Evolutionary conservation across 768 basidiomycete species (phyloP).

Genomic region (Lepiota brunneoincarnata): DNA sequence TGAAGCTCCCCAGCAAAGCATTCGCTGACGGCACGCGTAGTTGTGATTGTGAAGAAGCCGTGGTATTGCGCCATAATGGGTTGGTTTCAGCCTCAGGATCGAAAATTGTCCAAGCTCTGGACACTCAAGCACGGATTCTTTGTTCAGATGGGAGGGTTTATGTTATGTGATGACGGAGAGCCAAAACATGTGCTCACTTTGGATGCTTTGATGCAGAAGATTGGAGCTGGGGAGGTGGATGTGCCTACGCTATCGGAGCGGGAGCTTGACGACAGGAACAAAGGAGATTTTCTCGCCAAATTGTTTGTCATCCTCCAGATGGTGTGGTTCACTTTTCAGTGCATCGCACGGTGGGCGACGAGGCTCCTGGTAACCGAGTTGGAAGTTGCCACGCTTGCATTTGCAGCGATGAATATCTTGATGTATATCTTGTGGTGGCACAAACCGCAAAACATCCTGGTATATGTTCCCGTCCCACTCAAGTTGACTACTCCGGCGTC

Average conservation of each 20-base stretch:
- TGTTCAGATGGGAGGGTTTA: constrained; percentile 12
- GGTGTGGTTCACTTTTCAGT: constrained; percentile 28
- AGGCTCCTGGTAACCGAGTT: constrained; percentile 27
- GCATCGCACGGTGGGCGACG: constrained; percentile 19
- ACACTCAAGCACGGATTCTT: constrained; percentile 14
- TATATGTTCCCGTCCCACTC: not conserved
- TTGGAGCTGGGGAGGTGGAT: not conserved
- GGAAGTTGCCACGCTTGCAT: constrained; percentile 29
- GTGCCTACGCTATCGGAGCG: constrained; percentile 5
- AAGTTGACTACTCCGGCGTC: not conserved
- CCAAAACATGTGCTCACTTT: not conserved
- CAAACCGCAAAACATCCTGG: constrained; percentile 24
- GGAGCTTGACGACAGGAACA: constrained; percentile 29
- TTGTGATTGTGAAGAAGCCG: no score
- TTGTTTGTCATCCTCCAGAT: constrained; percentile 27
- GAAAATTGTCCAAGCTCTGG: not conserved
- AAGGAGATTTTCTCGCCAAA: constrained; percentile 29
- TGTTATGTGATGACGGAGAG: constrained; percentile 1
- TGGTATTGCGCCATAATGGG: no score
- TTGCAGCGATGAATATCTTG: constrained; percentile 23
- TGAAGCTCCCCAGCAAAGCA: not conserved
- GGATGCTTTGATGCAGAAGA: not conserved
- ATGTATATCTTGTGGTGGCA: constrained; percentile 31
- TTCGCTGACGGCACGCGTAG: not conserved
- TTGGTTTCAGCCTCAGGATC: not conserved